Evolutionary conservation across 2,329 filamentous ascomycete genomes (phyloP).

Genomic region (Penicillium vulpinum): DNA sequence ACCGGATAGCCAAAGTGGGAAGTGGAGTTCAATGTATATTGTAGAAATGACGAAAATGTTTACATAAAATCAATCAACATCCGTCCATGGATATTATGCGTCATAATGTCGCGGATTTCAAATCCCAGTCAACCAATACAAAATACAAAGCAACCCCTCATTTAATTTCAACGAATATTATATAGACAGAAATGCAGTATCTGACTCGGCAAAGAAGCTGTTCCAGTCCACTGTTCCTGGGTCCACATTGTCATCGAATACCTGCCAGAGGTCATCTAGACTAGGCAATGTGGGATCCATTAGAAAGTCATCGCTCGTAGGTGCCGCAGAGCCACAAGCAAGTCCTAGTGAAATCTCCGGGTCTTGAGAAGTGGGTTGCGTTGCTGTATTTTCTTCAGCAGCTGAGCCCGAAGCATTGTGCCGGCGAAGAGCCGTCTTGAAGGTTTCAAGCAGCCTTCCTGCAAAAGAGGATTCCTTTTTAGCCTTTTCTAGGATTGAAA

Average conservation of each 20-base stretch:
- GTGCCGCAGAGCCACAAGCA: no score
- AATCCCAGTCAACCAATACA: background rate
- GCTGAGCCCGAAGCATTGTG: constrained; percentile 16
- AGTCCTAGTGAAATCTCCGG: background rate
- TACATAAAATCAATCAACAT: constrained; percentile 1
- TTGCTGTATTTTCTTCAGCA: background rate
- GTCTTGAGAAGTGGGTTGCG: background rate
- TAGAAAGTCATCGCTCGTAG: background rate
- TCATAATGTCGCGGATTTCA: background rate
- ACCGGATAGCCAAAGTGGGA: background rate
- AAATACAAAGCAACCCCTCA: background rate
- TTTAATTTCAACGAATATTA: background rate
- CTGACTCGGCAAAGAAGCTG: constrained; percentile 19
- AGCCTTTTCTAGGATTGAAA: constrained; percentile 36
- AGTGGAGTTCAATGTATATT: background rate
- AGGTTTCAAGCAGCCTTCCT: constrained; percentile 32
- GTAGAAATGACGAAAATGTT: background rate
- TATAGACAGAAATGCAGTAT: constrained; percentile 16
- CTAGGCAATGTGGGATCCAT: constrained; percentile 13
- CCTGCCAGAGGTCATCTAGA: constrained; percentile 23
- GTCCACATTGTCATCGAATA: constrained; percentile 21
- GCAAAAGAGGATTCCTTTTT: constrained; percentile 31
- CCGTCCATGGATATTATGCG: no score
- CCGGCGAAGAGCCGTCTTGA: constrained; percentile 31
- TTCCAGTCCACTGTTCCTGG: constrained; percentile 20